phyloP scores from a whole-genome alignment of 768 basidiomycete species.

The Russula dissimulans region DNA sequence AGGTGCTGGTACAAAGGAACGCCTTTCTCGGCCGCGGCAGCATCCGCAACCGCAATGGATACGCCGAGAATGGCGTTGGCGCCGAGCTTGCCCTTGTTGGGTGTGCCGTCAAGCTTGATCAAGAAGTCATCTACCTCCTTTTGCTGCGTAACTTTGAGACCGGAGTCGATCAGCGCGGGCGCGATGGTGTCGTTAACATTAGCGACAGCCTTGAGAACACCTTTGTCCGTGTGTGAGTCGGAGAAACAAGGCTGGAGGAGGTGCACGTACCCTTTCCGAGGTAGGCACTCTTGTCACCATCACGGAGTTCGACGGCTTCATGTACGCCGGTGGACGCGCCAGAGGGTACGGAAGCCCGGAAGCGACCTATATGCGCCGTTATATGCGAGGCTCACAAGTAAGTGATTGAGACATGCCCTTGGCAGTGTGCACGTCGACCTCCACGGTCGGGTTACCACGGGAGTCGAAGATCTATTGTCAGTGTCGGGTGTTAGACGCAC shows the following conservation, averaged over 20 bases:
- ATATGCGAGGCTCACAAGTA: not conserved
- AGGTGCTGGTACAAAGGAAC: slow-evolving; percentile 95
- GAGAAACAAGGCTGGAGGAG: not conserved
- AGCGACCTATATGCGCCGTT: slow-evolving; percentile 53
- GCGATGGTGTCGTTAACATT: slow-evolving; percentile 92
- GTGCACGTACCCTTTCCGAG: slow-evolving; percentile 79
- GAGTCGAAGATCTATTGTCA: slow-evolving; percentile 89
- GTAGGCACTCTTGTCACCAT: slow-evolving; percentile 87
- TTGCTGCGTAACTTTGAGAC: slow-evolving; percentile 78
- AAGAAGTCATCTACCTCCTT: slow-evolving; percentile 96
- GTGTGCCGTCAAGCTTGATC: slow-evolving; percentile 94
- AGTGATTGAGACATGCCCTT: slow-evolving; percentile 50
- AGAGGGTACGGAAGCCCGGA: slow-evolving; percentile 91
- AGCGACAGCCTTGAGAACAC: slow-evolving; percentile 85
- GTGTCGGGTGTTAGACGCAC: not conserved
- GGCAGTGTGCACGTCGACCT: slow-evolving; percentile 80
- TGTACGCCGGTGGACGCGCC: slow-evolving; percentile 98
- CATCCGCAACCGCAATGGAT: slow-evolving; percentile 90
- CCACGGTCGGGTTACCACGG: slow-evolving; percentile 95
- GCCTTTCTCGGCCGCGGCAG: slow-evolving; percentile 90
- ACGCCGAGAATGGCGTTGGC: slow-evolving; percentile 99
- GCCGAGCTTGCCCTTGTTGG: slow-evolving; percentile 99
- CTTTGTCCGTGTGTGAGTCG: slow-evolving; percentile 31
- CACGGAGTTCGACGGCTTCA: slow-evolving; percentile 98
- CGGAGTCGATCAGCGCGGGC: slow-evolving; percentile 77